Conservation (phyloP, 2,329 filamentous ascomycete species). For the Pyrenophora seminiperda region DNA sequence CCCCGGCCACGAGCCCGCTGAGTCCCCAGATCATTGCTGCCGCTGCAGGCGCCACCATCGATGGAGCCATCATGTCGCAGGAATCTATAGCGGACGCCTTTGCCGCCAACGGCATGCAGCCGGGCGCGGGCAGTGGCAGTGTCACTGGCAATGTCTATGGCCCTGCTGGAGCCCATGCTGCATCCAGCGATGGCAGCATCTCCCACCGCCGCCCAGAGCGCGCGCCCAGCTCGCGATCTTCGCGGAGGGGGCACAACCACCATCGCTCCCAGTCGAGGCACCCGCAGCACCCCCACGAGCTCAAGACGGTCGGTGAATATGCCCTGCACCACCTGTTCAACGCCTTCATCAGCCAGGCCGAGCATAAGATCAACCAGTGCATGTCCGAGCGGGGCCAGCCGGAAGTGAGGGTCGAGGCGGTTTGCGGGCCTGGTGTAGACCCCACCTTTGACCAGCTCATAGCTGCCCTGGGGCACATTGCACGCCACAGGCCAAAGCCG, state of each 20-base stretch:
- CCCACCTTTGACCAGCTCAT: conserved; percentile 92
- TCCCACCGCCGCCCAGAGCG: conserved; percentile 50
- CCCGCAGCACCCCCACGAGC: conserved; percentile 69
- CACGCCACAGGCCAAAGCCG: conserved; percentile 89
- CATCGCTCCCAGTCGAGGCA: conserved; percentile 73
- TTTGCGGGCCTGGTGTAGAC: conserved; percentile 90
- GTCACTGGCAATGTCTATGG: conserved; percentile 19
- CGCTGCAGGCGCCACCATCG: conserved; percentile 43
- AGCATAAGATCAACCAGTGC: conserved; percentile 91
- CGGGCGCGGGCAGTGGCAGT: conserved; percentile 6
- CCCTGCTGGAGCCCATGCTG: conserved; percentile 8
- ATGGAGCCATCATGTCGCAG: conserved; percentile 50
- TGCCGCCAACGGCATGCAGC: conserved; percentile 36
- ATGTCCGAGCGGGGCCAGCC: conserved; percentile 78
- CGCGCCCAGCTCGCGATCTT: conserved; percentile 62
- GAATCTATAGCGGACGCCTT: conserved; percentile 48
- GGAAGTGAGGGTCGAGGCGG: conserved; percentile 82
- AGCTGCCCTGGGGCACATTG: conserved; percentile 89
- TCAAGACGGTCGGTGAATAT: conserved; percentile 97
- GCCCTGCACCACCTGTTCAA: conserved; percentile 96
- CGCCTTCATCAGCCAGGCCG: conserved; percentile 95
- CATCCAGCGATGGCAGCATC: conserved; percentile 23
- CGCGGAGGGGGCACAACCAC: conserved; percentile 76
- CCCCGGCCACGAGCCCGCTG: conserved; percentile 76
- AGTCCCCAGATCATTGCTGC: conserved; percentile 82